phyloP scores from a whole-genome alignment of 371 early-diverging fungal species.

The Zychaea mexicana region DNA sequence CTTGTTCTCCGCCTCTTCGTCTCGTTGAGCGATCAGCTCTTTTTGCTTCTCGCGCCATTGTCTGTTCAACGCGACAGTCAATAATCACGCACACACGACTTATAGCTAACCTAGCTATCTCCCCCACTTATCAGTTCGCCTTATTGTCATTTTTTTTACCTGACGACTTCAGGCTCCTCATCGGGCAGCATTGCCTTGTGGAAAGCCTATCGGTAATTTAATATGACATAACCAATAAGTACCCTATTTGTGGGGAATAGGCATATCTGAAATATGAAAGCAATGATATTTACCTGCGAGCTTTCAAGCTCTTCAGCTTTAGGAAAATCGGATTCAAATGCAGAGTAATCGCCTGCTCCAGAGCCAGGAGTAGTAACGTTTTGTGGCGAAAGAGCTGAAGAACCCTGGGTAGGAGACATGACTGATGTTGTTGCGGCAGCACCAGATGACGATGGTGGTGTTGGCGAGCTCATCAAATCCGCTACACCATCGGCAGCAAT shows the following conservation, averaged over 20 bases:
- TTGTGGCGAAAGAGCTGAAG: constrained; percentile 14
- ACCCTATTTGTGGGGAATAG: too few relatives aligned
- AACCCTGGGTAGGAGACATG: constrained; percentile 9
- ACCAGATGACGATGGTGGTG: too few relatives aligned
- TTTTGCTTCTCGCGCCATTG: constrained; percentile 85
- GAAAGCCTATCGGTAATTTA: constrained; percentile 33
- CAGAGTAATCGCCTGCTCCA: constrained; percentile 24
- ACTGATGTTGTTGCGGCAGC: constrained; percentile 11
- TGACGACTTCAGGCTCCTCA: constrained; percentile 62
- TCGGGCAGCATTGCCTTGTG: constrained; percentile 51
- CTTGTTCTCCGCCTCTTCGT: constrained; percentile 65
- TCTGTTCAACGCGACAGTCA: constrained; percentile 30
- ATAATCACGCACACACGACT: too few relatives aligned
- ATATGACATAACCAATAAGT: neutral
- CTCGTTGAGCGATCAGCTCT: constrained; percentile 76
- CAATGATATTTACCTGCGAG: constrained; percentile 35
- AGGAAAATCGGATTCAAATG: constrained; percentile 45
- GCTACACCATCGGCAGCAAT: constrained; percentile 11
- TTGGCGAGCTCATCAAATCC: constrained; percentile 22
- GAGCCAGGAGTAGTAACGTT: constrained; percentile 7
- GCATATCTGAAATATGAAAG: neutral
- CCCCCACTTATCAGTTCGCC: neutral
- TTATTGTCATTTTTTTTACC: constrained; percentile 31
- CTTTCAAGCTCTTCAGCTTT: constrained; percentile 53
- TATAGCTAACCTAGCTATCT: too few relatives aligned